These are phyloP conservation scores for Myxozyma melibiosi DNA, from an alignment of 805 yeast genomes.

Conservation along the genomic window DNA sequence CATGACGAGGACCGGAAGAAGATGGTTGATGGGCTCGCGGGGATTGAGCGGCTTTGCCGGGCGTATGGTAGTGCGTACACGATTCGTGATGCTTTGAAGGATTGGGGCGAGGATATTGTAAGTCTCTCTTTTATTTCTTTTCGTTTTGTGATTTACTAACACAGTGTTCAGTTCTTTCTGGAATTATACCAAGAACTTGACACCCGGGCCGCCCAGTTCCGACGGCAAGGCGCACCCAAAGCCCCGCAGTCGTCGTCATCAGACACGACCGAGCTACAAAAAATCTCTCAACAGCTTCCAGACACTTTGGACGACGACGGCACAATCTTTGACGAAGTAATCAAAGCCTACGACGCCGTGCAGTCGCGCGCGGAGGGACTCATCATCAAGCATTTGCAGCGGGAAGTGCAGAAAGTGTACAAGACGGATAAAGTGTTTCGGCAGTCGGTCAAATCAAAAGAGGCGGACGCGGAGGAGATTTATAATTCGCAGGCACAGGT, in stretches of 20 bases:
- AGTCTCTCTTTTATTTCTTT: not conserved
- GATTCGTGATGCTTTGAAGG: conserved; percentile 45
- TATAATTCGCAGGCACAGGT: conserved; percentile 13
- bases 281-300: conserved; percentile 26
- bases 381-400: conserved; percentile 39
- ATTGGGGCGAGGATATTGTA: conserved; percentile 48
- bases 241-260: not conserved
- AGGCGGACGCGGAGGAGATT: conserved; percentile 10
- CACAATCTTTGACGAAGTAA: conserved; percentile 51
- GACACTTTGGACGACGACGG: conserved; percentile 37
- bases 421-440: conserved; percentile 18
- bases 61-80: conserved; percentile 46
- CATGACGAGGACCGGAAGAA: conserved; percentile 38
- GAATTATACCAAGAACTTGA: conserved; percentile 46
- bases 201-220: conserved; percentile 36
- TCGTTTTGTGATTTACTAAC: not conserved
- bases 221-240: not conserved
- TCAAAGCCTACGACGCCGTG: conserved; percentile 45
- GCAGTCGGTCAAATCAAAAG: conserved; percentile 21
- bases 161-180: conserved; percentile 43
- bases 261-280: conserved; percentile 12
- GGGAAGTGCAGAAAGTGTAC: conserved; percentile 28
- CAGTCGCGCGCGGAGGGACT: conserved; percentile 39
- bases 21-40: conserved; percentile 41
- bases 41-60: conserved; percentile 49